phyloP scores from a whole-genome alignment of 176 grass and related monocot genomes.

The Triticum monococcum region DNA sequence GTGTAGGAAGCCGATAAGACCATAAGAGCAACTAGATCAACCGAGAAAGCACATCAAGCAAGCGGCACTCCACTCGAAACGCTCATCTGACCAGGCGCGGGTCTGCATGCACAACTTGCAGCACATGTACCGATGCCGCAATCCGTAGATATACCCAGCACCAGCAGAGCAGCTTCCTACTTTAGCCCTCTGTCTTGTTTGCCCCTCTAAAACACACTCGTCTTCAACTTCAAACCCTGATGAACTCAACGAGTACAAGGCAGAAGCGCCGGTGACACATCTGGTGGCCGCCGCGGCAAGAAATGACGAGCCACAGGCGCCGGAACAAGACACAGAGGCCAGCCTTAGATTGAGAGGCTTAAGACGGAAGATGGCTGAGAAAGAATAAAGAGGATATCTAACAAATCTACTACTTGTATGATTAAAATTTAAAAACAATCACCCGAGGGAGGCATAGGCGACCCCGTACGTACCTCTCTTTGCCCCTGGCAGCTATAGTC shows the following conservation, averaged over 20 bases:
- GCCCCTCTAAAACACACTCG: neutral
- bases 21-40: conserved; percentile 5
- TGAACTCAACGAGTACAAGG: too few species aligned
- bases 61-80: conserved; percentile 50
- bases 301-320: too few species aligned
- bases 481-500: neutral
- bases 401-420: too few species aligned
- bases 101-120: conserved; percentile 36
- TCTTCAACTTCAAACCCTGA: too few species aligned
- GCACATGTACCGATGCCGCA: conserved; percentile 19
- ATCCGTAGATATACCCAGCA: neutral
- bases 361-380: too few species aligned
- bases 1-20: conserved; percentile 17
- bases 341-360: too few species aligned
- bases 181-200: neutral
- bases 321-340: too few species aligned
- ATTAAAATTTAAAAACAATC: too few species aligned
- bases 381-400: too few species aligned
- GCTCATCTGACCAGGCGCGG: conserved; percentile 7
- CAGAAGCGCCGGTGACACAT: too few species aligned
- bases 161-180: neutral
- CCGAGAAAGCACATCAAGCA: neutral
- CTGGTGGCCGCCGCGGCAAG: too few species aligned
- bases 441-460: too few species aligned
- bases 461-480: neutral